A percentile compares a stretch with the other conserved stretches of the same genome.
phyloP scores from a whole-genome alignment of 2,329 filamentous ascomycete species.

The Fusarium secorum region DNA sequence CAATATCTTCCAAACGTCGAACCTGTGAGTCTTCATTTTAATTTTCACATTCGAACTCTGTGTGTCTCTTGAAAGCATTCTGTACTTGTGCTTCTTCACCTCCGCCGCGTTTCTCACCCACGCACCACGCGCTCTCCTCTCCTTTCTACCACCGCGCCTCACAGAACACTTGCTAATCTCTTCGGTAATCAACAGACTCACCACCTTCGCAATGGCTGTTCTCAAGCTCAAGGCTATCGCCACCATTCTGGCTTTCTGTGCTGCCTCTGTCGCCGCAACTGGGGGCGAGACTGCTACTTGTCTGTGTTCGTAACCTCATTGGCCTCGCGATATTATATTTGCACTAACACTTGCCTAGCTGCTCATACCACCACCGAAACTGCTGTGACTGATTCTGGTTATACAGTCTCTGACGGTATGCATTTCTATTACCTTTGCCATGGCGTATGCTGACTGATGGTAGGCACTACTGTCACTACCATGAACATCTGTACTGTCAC shows the following conservation, averaged over 20 bases:
- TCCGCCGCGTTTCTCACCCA: neutral
- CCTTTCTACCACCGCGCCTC: neutral
- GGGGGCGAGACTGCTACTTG: constrained; percentile 30
- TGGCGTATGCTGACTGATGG: neutral
- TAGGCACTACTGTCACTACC: constrained; percentile 47
- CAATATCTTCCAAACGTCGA: constrained; percentile 14
- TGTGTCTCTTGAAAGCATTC: neutral
- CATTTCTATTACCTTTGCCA: neutral
- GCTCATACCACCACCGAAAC: constrained; percentile 42
- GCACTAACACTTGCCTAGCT: constrained; percentile 36
- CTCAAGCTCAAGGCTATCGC: constrained; percentile 42
- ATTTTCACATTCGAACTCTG: neutral
- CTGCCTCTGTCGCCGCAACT: constrained; percentile 30
- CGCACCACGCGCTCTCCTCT: neutral
- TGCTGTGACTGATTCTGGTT: constrained; percentile 44
- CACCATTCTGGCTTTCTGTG: constrained; percentile 34
- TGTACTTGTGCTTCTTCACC: neutral
- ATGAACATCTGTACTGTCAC: constrained; percentile 50
- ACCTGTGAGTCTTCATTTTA: constrained; percentile 14
- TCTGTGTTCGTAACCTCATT: constrained; percentile 13
- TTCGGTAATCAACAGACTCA: constrained; percentile 2
- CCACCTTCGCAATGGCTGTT: constrained; percentile 40
- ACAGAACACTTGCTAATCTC: neutral
- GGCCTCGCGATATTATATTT: neutral
- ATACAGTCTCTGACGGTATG: constrained; percentile 46